Evolutionary conservation across 164 flowering plant species (phyloP), one percentile per base, ranked within the genome.

Genomic region (Protea cynaroides): DNA sequence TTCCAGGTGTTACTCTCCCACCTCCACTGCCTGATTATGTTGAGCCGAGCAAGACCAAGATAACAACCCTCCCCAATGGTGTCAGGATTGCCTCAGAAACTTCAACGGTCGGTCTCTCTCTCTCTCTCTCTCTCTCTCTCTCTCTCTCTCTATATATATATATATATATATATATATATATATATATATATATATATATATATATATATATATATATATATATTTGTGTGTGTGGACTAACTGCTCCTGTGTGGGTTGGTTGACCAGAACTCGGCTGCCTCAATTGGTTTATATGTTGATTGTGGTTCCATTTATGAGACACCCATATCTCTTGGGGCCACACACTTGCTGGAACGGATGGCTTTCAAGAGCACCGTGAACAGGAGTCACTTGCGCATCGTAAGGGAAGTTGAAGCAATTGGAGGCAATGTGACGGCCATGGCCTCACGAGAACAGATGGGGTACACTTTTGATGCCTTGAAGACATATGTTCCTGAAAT

Each of bases 371-470:
- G 81, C 72, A 90, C 98, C 38, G 64, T 63, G 52, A 92, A 92
- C 66, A 65, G 93, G 23, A 92, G 96, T 69, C 88, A 94, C 76
- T 74, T 89, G 59, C 90, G 96, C 0, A 56, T 87, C 66, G 92
- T 89, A 13, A 78, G 96, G 43, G 98, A 94, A 75, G 88, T 90
- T 71, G 97, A 94, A 77, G 94, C 97, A 44, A 90, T 89, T 74
- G 98, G 97, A 59, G 96, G 96, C 51, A 75, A 74, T 73, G 84
- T 84, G 57, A 80, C 73, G 22, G 89, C 89, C 14, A 79, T 89
- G 4, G 95, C 86, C 50, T 86, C 97, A 66, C 75, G 97, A 61
- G 98, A 93, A 75, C 98, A 90, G 73, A 93, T 90, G 86, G 78
- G 79, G 2, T 93, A 93, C 65, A 82, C 86, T 54, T 85, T 71